Evolutionary conservation across 2,329 filamentous ascomycete genomes (phyloP).

Genomic region (Calonectria naviculata): DNA sequence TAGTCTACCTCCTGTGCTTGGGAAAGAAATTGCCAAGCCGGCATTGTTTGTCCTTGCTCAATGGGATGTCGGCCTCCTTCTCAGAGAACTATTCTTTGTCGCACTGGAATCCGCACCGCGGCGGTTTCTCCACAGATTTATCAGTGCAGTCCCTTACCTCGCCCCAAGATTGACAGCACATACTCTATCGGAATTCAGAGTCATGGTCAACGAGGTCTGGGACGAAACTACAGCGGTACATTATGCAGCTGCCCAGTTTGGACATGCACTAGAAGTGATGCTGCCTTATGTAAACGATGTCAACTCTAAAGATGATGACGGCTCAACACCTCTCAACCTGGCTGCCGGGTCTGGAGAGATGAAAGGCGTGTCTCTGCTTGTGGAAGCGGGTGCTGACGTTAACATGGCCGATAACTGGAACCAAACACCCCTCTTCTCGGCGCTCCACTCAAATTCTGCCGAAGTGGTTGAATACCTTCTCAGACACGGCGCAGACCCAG

Average conservation of each 20-base stretch:
- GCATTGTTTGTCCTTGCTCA: slow-evolving; percentile 28
- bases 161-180: not conserved
- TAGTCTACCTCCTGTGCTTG: too few relatives aligned
- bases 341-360: slow-evolving; percentile 23
- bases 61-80: slow-evolving; percentile 27
- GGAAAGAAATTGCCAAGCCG: slow-evolving; percentile 16
- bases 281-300: slow-evolving; percentile 28
- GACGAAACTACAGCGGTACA: slow-evolving; percentile 31
- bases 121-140: not conserved
- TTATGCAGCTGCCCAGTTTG: slow-evolving; percentile 28
- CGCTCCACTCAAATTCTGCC: slow-evolving; percentile 20
- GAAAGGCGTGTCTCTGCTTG: slow-evolving; percentile 19
- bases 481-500: slow-evolving; percentile 25
- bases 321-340: slow-evolving; percentile 27
- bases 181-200: slow-evolving; percentile 12
- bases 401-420: slow-evolving; percentile 23
- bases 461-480: slow-evolving; percentile 26
- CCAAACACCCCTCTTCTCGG: slow-evolving; percentile 29
- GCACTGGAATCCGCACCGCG: slow-evolving; percentile 5
- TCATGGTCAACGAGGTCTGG: slow-evolving; percentile 28
- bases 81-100: slow-evolving; percentile 24
- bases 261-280: slow-evolving; percentile 25
- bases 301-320: slow-evolving; percentile 24
- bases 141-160: slow-evolving; percentile 9
- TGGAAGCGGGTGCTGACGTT: slow-evolving; percentile 29